Evolutionary conservation across 1,284 basidiomycete genomes (phyloP).

Genomic region (Trichosporon inkin): DNA sequence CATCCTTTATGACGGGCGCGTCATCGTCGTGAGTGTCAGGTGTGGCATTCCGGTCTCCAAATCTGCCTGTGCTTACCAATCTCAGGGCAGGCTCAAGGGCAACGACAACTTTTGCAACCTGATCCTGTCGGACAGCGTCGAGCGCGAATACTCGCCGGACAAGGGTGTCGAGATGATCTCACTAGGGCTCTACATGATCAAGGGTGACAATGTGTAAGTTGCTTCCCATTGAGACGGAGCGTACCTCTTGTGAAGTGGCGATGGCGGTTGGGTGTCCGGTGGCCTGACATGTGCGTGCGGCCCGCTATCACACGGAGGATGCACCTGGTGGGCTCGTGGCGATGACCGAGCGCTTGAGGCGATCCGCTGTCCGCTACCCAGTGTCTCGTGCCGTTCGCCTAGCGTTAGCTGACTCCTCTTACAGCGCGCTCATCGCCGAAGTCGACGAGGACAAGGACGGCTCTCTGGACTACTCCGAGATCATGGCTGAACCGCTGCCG

Average conservation of each 20-base stretch:
- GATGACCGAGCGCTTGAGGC: too few species aligned
- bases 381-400: not conserved
- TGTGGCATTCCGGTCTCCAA: too few species aligned
- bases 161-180: slow-evolving; percentile 91
- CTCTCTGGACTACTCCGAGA: slow-evolving; percentile 68
- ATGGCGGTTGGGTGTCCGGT: too few species aligned
- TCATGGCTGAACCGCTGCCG: slow-evolving; percentile 73
- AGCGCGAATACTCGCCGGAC: slow-evolving; percentile 83
- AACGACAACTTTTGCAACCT: slow-evolving; percentile 91
- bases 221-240: not conserved
- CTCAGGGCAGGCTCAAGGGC: slow-evolving; percentile 80
- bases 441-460: slow-evolving; percentile 80
- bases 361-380: too few species aligned
- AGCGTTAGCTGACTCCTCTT: not conserved
- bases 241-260: not conserved
- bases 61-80: not conserved
- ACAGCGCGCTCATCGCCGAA: slow-evolving; percentile 82
- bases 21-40: slow-evolving; percentile 44
- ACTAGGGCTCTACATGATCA: slow-evolving; percentile 92
- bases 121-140: slow-evolving; percentile 83
- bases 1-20: slow-evolving; percentile 48
- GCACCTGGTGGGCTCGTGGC: too few species aligned
- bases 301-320: too few species aligned
- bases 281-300: too few species aligned
- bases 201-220: slow-evolving; percentile 91